Conservation (phyloP, 2,329 filamentous ascomycete species). For the Sphaerulina musiva region DNA sequence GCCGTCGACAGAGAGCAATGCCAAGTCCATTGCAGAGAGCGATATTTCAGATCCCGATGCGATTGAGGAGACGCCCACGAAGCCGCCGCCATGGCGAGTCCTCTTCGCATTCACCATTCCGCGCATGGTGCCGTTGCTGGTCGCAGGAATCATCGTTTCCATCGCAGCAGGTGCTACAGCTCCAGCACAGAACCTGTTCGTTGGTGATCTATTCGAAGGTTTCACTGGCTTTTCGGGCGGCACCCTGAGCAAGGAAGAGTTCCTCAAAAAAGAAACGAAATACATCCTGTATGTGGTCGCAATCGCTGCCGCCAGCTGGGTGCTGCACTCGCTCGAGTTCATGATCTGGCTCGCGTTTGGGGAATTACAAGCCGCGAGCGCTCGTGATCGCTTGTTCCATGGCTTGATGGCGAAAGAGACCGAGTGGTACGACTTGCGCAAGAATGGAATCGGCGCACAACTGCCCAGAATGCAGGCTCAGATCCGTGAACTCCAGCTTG, state of each 20-base stretch:
- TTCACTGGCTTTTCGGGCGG: constrained; percentile 61
- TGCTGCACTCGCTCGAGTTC: constrained; percentile 61
- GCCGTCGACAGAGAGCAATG: constrained; percentile 15
- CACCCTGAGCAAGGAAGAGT: constrained; percentile 41
- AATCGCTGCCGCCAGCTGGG: constrained; percentile 60
- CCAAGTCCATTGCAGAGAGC: constrained; percentile 8
- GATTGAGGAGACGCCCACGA: constrained; percentile 15
- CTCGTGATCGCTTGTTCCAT: constrained; percentile 59
- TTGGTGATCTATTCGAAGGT: constrained; percentile 67
- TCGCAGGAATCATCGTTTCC: constrained; percentile 51
- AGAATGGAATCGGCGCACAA: constrained; percentile 65
- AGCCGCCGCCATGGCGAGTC: constrained; percentile 41
- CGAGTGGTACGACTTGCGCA: constrained; percentile 71
- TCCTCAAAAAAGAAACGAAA: constrained; percentile 51
- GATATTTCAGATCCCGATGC: constrained; percentile 16
- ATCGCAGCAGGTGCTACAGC: constrained; percentile 55
- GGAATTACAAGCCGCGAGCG: constrained; percentile 66
- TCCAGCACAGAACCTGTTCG: constrained; percentile 61
- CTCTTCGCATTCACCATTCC: constrained; percentile 69
- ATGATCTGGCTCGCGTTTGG: constrained; percentile 69
- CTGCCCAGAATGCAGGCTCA: constrained; percentile 71
- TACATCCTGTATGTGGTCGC: constrained; percentile 58
- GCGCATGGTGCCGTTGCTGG: constrained; percentile 51
- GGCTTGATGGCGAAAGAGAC: constrained; percentile 66
- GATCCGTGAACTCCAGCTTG: constrained; percentile 71